Conservation (phyloP, 2,329 filamentous ascomycete species). For the Mycosphaerella arachidis region DNA sequence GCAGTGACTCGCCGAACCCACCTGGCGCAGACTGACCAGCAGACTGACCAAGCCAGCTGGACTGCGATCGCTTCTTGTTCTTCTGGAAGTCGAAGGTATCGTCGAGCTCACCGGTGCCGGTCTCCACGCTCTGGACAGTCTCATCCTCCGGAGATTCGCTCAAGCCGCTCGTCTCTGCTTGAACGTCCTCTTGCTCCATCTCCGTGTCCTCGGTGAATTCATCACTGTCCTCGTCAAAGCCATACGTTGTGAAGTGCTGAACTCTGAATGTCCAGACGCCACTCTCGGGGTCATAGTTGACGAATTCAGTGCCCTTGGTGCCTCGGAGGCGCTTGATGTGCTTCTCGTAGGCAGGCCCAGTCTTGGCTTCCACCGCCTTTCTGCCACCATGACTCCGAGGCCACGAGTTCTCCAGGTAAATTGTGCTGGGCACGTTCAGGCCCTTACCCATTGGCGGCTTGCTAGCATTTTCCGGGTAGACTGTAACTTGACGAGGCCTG, state of each 20-base stretch:
- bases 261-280: slow-evolving; percentile 90
- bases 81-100: slow-evolving; percentile 54
- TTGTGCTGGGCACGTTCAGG: slow-evolving; percentile 83
- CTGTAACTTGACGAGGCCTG: slow-evolving; percentile 73
- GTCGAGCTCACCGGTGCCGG: slow-evolving; percentile 32
- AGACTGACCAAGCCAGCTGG: slow-evolving; percentile 8
- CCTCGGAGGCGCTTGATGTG: slow-evolving; percentile 77
- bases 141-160: slow-evolving; percentile 32
- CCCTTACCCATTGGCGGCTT: slow-evolving; percentile 85
- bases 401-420: slow-evolving; percentile 90
- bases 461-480: slow-evolving; percentile 69
- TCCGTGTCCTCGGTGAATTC: slow-evolving; percentile 59
- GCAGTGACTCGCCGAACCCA: not conserved
- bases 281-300: slow-evolving; percentile 71
- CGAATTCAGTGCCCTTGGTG: slow-evolving; percentile 75
- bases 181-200: slow-evolving; percentile 30
- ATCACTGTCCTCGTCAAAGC: slow-evolving; percentile 66
- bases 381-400: slow-evolving; percentile 65
- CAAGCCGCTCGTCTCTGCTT: slow-evolving; percentile 50
- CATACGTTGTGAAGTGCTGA: slow-evolving; percentile 96
- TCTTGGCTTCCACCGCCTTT: slow-evolving; percentile 50
- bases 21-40: not conserved
- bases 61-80: slow-evolving; percentile 40
- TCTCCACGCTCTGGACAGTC: slow-evolving; percentile 28
- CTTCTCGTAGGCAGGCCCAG: slow-evolving; percentile 66